A percentile compares a stretch with the other conserved stretches of the same genome.
These are phyloP conservation scores for Penicillium glabrum DNA, from an alignment of 2,329 filamentous ascomycete species.

Conservation along the genomic window DNA sequence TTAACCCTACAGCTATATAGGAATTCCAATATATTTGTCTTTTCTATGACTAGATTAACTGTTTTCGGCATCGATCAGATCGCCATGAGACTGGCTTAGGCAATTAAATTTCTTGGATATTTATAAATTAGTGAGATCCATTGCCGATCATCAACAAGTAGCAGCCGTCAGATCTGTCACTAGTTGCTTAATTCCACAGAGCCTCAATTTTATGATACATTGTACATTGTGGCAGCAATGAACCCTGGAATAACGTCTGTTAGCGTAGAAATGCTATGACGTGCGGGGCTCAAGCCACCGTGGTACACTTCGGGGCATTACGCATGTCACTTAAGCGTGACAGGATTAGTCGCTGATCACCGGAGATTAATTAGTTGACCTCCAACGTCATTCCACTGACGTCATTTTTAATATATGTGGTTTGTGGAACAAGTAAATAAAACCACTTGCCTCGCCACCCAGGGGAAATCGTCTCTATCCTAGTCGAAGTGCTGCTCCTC, in stretches of 20 bases:
- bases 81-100: no score
- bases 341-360: not conserved
- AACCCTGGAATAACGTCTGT: not conserved
- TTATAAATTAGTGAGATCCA: no score
- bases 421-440: conserved; percentile 8
- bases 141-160: no score
- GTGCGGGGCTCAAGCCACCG: conserved; percentile 22
- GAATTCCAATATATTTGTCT: no score
- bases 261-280: conserved; percentile 9
- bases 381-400: conserved; percentile 20
- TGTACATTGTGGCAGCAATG: not conserved
- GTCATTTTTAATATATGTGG: conserved; percentile 15
- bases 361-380: not conserved
- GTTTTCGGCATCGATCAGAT: no score
- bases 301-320: conserved; percentile 20
- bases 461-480: not conserved
- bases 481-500: not conserved
- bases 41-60: no score
- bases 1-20: no score
- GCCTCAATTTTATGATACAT: not conserved
- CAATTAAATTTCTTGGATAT: no score
- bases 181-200: no score
- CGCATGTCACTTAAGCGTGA: conserved; percentile 16
- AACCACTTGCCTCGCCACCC: conserved; percentile 1
- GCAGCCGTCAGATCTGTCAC: no score